phyloP scores from a whole-genome alignment of 108 stramenopile genomes.

The Skeletonema costatum region DNA sequence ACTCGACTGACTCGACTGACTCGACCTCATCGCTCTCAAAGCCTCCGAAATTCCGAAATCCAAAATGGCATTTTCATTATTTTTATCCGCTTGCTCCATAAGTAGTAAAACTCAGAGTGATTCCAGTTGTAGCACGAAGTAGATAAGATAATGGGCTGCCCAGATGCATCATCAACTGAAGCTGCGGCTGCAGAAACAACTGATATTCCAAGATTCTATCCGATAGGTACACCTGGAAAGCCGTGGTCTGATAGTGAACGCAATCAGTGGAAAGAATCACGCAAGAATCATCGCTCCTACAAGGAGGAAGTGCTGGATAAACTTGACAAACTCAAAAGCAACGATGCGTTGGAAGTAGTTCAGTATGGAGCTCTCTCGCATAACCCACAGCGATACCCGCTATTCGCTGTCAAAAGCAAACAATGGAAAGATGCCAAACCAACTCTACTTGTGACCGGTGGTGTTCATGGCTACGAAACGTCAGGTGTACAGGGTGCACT shows the following conservation, averaged over 20 bases:
- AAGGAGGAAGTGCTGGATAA: constrained; percentile 48
- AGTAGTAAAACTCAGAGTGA: neutral
- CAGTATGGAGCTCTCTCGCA: constrained; percentile 55
- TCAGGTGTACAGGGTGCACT: constrained; percentile 74
- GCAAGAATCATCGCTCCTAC: constrained; percentile 56
- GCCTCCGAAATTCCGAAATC: too few relatives aligned
- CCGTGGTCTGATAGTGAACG: constrained; percentile 60
- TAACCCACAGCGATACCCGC: constrained; percentile 31
- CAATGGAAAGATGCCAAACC: constrained; percentile 38
- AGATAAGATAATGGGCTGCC: neutral
- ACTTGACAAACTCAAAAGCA: constrained; percentile 12
- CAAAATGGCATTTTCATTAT: too few relatives aligned
- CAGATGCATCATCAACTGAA: neutral
- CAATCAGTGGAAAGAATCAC: constrained; percentile 46
- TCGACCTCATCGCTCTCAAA: too few relatives aligned
- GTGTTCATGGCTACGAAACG: constrained; percentile 85
- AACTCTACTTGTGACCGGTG: constrained; percentile 65
- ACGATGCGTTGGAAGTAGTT: constrained; percentile 17
- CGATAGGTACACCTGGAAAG: constrained; percentile 65
- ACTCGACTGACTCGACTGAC: too few relatives aligned
- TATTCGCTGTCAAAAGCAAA: constrained; percentile 46
- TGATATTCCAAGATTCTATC: constrained; percentile 31
- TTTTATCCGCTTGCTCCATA: too few relatives aligned
- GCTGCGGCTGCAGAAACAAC: neutral
- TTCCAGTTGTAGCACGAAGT: neutral